A percentile compares a stretch with the other conserved stretches of the same genome.
Conservation (phyloP, 495 filamentous ascomycete species). For the Annulohypoxylon bovei region DNA sequence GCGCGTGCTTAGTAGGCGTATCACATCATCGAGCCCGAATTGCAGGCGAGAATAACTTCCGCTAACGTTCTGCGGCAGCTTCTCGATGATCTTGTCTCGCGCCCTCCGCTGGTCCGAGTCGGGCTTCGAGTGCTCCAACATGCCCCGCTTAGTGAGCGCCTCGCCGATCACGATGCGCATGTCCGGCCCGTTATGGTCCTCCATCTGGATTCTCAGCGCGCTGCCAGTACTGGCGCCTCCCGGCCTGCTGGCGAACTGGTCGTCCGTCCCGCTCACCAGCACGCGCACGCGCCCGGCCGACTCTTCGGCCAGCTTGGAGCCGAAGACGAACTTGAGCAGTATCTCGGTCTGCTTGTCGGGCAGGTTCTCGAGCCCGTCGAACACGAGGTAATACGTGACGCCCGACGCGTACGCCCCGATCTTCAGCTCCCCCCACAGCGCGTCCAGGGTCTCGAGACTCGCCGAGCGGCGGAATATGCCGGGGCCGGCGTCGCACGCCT, state of each 20-base stretch:
- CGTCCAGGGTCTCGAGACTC: not conserved
- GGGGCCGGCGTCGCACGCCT: not conserved
- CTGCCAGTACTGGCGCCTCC: not conserved
- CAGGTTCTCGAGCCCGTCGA: slow-evolving; percentile 3
- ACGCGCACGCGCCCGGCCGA: slow-evolving; percentile 5
- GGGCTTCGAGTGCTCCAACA: not conserved
- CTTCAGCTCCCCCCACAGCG: not conserved
- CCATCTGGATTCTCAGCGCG: slow-evolving; percentile 2
- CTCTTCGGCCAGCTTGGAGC: not conserved
- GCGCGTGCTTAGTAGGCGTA: not conserved
- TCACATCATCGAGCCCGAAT: slow-evolving; percentile 5
- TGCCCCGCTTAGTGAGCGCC: slow-evolving; percentile 6
- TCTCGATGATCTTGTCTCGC: slow-evolving; percentile 8
- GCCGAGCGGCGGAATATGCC: not conserved
- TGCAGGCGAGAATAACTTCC: slow-evolving; percentile 4
- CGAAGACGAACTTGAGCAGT: not conserved
- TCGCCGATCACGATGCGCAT: slow-evolving; percentile 8
- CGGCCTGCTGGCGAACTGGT: not conserved
- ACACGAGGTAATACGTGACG: slow-evolving; percentile 1
- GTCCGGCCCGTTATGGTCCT: not conserved
- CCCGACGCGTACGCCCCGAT: not conserved
- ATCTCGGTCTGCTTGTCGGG: slow-evolving; percentile 1
- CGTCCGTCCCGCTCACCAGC: slow-evolving; percentile 5
- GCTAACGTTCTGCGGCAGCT: not conserved
- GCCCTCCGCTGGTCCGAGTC: not conserved